phyloP scores from a whole-genome alignment of 129 eudicot genomes.

The Logfia minima region DNA sequence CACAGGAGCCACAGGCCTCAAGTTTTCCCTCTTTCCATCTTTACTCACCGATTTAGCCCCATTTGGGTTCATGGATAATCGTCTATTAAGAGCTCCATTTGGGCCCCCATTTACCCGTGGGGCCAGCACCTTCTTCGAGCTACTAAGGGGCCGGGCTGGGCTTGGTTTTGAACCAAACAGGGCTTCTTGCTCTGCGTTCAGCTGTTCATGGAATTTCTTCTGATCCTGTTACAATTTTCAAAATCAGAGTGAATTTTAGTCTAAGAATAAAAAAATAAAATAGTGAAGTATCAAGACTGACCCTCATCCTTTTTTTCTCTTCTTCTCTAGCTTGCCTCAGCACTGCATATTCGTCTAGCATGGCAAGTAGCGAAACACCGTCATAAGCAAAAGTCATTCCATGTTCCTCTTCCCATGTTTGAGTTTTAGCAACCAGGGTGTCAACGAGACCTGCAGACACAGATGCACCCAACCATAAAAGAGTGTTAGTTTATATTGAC shows the following conservation, averaged over 20 bases:
- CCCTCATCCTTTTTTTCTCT: slow-evolving; percentile 90
- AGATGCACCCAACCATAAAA: slow-evolving; percentile 15
- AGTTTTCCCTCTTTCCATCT: slow-evolving; percentile 61
- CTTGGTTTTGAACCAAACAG: slow-evolving; percentile 75
- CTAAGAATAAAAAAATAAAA: background rate
- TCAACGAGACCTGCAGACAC: slow-evolving; percentile 79
- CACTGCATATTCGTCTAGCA: slow-evolving; percentile 80
- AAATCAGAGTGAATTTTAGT: background rate
- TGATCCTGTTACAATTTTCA: slow-evolving; percentile 59
- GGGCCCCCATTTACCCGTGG: slow-evolving; percentile 70
- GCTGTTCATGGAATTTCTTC: slow-evolving; percentile 82
- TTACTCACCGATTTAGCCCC: slow-evolving; percentile 45
- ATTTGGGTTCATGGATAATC: slow-evolving; percentile 69
- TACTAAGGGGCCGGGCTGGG: slow-evolving; percentile 65
- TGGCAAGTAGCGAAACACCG: slow-evolving; percentile 94
- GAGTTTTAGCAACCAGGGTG: slow-evolving; percentile 76
- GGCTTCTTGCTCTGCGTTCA: slow-evolving; percentile 67
- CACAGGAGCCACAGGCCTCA: slow-evolving; percentile 71
- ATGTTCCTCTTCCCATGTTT: slow-evolving; percentile 89
- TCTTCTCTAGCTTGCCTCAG: slow-evolving; percentile 95
- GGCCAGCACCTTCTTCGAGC: slow-evolving; percentile 61
- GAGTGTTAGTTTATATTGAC: background rate
- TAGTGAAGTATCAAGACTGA: slow-evolving; percentile 32
- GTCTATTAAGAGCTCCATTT: slow-evolving; percentile 57
- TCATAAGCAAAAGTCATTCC: slow-evolving; percentile 76